Evolutionary conservation across 176 grass and related monocot genomes (phyloP).

Genomic region (Carex kokanica): DNA sequence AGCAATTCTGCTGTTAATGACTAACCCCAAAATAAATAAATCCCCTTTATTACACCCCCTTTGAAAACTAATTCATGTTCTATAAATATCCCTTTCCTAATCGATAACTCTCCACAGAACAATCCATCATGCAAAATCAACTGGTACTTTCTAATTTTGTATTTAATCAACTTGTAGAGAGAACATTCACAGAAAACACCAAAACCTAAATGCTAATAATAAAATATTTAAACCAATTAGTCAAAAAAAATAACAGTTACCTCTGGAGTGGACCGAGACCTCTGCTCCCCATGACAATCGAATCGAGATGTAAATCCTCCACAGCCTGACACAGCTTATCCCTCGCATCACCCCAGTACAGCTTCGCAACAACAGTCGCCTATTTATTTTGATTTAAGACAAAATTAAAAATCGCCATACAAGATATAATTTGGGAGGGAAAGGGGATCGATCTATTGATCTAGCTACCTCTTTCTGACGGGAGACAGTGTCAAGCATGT

Average conservation of each 20-base stretch:
- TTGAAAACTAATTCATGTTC: no score
- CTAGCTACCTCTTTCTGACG: slow-evolving; percentile 55
- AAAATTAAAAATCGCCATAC: not conserved
- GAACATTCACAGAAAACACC: not conserved
- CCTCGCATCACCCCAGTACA: slow-evolving; percentile 94
- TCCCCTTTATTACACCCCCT: not conserved
- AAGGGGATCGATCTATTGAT: not conserved
- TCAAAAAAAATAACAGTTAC: slow-evolving; percentile 22
- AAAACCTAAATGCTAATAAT: not conserved
- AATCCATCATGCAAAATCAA: not conserved
- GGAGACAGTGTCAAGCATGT: slow-evolving; percentile 70
- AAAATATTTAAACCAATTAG: not conserved
- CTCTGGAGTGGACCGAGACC: slow-evolving; percentile 77
- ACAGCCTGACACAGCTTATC: slow-evolving; percentile 76
- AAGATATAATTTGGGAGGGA: not conserved
- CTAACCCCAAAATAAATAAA: not conserved
- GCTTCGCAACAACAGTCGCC: slow-evolving; percentile 58
- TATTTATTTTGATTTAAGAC: slow-evolving; percentile 22
- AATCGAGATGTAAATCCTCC: slow-evolving; percentile 59
- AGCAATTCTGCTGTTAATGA: not conserved
- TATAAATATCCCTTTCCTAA: not conserved
- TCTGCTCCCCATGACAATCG: slow-evolving; percentile 80
- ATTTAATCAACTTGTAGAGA: not conserved
- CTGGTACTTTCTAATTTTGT: not conserved
- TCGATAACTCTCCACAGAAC: not conserved